Evolutionary conservation across 805 yeast species (phyloP), one percentile per base, ranked within the genome.

Genomic region (Suhomyces kilbournensis): DNA sequence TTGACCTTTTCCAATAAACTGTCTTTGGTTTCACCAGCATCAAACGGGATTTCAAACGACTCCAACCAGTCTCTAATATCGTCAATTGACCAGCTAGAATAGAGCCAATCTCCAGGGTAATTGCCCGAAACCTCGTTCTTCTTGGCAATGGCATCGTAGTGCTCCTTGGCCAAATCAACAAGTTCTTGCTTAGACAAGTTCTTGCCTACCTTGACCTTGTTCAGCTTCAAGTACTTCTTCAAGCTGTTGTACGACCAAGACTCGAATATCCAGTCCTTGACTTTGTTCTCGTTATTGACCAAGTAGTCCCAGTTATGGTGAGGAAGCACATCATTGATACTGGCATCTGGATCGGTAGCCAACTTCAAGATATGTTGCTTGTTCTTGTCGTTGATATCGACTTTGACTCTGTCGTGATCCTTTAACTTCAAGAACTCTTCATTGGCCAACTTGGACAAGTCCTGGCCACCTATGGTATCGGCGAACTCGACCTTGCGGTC

Each of bases 21-120:
- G 12, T 79, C 79, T 55, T 76, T 79, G 28, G 76, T 60, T 22
- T 75, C 81, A 28, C 64, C 65, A 19, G 67, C 52, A 22, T 71
- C 66, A 46, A 54, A 59, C 1, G 52, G 53, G 45, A 80, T 61
- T 15, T 77, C 79, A 55, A 77, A 68, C 39, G 76, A 70, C 34
- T 70, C 60, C 52, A 86, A 69, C 82, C 86, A 82, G 14, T 65
- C 59, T 54, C 70, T 68, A 53, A 86, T 65, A 47, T 79, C 81
- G 7, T 75, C 75, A 7, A 66, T 62, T 20, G 77, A 68, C 90
- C 90, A 85, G 30, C 71, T 58, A 9, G 77, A 70, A 61, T 82
- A 84, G 52, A 81, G 67, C 78, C 79, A 77, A 32, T 72, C 72
- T 19, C 84, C 82, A 6, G 82, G 76, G 51, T 80, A 80, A 40